phyloP scores from a whole-genome alignment of 352 stramenopile species.

The Phytophthora idaei region DNA sequence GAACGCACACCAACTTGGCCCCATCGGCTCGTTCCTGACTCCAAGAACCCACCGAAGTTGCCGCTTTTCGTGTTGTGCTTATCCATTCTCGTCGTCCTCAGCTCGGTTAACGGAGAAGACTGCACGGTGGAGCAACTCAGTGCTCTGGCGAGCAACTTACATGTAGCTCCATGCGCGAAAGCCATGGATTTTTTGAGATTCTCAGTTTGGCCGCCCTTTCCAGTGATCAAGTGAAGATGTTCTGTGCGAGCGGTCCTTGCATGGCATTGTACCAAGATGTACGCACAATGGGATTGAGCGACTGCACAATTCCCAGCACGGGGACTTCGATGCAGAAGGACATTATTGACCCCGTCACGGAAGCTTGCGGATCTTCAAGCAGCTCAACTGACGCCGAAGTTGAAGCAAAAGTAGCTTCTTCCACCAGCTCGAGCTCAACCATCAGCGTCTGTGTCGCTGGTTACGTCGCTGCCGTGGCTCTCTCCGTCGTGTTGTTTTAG shows the following conservation, averaged over 20 bases:
- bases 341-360: slow-evolving; percentile 6
- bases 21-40: not conserved
- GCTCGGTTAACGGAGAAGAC: not conserved
- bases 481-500: slow-evolving; percentile 1
- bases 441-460: not conserved
- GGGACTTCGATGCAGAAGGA: slow-evolving; percentile 1
- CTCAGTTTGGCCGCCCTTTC: slow-evolving; percentile 7
- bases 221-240: slow-evolving; percentile 8
- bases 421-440: slow-evolving; percentile 1
- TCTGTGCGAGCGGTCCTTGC: slow-evolving; percentile 4
- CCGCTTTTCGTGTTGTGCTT: not conserved
- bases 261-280: slow-evolving; percentile 3
- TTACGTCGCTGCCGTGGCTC: not conserved
- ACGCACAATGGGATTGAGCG: slow-evolving; percentile 1
- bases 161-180: slow-evolving; percentile 2
- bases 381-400: not conserved
- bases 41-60: not conserved
- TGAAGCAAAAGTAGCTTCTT: not conserved
- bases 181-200: slow-evolving; percentile 9
- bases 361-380: slow-evolving; percentile 1
- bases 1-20: not conserved
- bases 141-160: not conserved
- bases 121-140: slow-evolving; percentile 4
- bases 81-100: not conserved
- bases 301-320: slow-evolving; percentile 4